Conservation (phyloP, 441 rosid species). For the Pelargonium australe region DNA sequence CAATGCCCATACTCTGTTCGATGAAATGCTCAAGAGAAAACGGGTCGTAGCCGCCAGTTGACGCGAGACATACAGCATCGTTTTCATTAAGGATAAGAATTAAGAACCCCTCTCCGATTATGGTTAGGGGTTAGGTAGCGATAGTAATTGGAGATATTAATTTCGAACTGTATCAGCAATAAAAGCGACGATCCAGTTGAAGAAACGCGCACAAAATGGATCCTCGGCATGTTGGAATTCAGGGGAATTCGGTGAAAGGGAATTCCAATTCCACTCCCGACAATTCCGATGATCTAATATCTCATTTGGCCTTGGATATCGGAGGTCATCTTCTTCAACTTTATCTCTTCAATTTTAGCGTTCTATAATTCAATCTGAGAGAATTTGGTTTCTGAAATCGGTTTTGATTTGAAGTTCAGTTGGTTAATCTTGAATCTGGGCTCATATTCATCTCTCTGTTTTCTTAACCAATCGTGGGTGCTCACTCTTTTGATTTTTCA, state of each 20-base stretch:
- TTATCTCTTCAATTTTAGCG: neutral
- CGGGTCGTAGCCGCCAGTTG: slow-evolving; percentile 6
- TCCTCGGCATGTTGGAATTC: neutral
- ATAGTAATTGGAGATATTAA: neutral
- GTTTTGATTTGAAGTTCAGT: neutral
- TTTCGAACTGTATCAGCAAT: neutral
- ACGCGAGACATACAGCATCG: neutral
- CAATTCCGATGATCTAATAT: neutral
- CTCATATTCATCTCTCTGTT: neutral
- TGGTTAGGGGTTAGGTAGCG: neutral
- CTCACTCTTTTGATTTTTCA: neutral
- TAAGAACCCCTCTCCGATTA: neutral
- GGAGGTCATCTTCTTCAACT: neutral
- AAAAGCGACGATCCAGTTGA: no score
- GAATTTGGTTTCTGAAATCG: neutral
- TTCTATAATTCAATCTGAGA: no score
- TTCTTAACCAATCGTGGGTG: no score
- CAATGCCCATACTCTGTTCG: neutral
- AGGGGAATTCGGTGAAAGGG: neutral
- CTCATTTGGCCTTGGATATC: slow-evolving; percentile 4
- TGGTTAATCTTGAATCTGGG: neutral
- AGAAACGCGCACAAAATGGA: no score
- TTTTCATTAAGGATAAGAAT: neutral
- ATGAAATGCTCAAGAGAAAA: neutral
- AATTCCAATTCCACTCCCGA: neutral